These are phyloP conservation scores for Polyporus arcularius DNA, from an alignment of 768 basidiomycete genomes.

Conservation along the genomic window DNA sequence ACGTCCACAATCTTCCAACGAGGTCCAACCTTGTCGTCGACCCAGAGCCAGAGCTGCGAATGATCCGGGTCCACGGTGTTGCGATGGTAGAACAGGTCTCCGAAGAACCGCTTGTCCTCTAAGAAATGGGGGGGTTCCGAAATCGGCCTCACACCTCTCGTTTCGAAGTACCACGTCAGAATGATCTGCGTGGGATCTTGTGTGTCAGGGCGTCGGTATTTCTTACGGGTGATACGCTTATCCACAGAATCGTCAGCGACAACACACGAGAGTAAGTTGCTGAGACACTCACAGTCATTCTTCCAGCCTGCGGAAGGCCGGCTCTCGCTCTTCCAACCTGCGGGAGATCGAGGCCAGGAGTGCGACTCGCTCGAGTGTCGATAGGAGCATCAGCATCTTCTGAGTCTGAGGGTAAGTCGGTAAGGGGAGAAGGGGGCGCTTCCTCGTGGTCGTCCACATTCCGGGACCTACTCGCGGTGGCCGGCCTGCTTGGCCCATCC, in stretches of 20 bases:
- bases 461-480: no score
- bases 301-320: no score
- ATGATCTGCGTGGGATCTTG: not conserved
- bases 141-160: not conserved
- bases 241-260: not conserved
- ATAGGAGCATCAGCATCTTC: no score
- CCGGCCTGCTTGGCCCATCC: no score
- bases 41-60: not conserved
- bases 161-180: not conserved
- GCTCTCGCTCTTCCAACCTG: not conserved
- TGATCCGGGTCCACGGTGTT: not conserved
- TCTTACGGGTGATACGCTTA: not conserved
- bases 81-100: not conserved
- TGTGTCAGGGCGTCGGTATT: not conserved
- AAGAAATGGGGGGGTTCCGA: not conserved
- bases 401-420: no score
- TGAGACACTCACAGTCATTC: not conserved
- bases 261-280: not conserved
- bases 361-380: no score
- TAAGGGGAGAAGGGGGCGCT: no score
- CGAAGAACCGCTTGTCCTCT: not conserved
- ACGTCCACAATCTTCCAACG: not conserved
- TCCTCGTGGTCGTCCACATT: no score
- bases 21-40: not conserved
- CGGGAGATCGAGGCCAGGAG: no score